Evolutionary conservation across 2,329 filamentous ascomycete genomes (phyloP).

Genomic region (Talaromyces amestolkiae): DNA sequence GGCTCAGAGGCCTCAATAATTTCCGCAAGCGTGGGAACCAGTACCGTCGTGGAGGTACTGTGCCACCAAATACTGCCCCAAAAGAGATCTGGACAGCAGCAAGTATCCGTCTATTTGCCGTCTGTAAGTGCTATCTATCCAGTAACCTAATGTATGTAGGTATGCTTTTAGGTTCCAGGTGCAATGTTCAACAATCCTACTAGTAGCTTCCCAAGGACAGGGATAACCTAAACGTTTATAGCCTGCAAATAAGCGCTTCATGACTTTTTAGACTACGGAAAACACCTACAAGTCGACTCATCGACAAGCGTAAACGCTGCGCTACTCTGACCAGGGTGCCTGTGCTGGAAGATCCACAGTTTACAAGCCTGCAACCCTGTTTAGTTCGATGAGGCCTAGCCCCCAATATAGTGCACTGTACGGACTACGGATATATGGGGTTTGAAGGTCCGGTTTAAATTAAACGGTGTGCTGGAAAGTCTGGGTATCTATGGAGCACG

Average conservation of each 20-base stretch:
- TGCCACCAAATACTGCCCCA: not conserved
- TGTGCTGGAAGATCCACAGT: not conserved
- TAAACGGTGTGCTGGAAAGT: not conserved
- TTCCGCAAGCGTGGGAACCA: not conserved
- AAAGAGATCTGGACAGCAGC: not conserved
- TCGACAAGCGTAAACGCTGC: constrained; percentile 2
- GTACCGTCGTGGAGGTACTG: constrained; percentile 3
- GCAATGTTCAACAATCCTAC: not conserved
- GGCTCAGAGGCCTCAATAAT: not conserved
- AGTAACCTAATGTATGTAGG: not conserved
- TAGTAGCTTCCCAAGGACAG: not conserved
- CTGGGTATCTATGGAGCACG: not conserved
- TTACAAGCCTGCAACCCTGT: not conserved
- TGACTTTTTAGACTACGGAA: not conserved
- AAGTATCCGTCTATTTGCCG: not conserved
- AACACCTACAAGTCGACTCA: not conserved
- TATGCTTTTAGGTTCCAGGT: not conserved
- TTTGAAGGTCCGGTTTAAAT: not conserved
- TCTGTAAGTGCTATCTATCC: not conserved
- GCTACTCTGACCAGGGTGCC: not conserved
- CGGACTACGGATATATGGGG: not conserved
- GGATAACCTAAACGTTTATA: not conserved
- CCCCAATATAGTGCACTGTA: constrained; percentile 1
- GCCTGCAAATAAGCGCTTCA: constrained; percentile 9
- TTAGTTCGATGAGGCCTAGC: constrained; percentile 10